phyloP scores from a whole-genome alignment of 176 grass and related monocot species.

The Musa acuminata region DNA sequence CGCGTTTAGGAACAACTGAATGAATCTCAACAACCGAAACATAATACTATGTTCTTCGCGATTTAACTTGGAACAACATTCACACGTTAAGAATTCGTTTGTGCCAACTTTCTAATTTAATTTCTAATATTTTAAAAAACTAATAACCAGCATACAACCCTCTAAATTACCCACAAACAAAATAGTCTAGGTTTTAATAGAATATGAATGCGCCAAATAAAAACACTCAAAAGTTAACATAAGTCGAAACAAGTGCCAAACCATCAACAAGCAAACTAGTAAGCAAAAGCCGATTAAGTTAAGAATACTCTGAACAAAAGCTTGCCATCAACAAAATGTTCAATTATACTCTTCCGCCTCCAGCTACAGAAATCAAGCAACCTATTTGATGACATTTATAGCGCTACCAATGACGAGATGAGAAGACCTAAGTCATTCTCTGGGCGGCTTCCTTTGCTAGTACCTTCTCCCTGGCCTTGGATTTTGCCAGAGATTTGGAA shows the following conservation, averaged over 20 bases:
- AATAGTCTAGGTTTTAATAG: neutral
- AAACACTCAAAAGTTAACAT: too few species aligned
- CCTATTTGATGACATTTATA: neutral
- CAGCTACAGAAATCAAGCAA: neutral
- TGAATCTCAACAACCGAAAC: too few species aligned
- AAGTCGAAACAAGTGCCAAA: too few species aligned
- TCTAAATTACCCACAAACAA: neutral
- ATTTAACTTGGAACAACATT: too few species aligned
- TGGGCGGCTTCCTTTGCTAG: constrained; percentile 1
- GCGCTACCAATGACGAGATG: neutral
- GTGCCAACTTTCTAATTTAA: too few species aligned
- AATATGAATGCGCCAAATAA: neutral
- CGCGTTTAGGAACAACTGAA: too few species aligned
- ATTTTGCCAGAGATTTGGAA: constrained; percentile 7
- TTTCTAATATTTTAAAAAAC: too few species aligned
- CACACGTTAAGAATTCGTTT: too few species aligned
- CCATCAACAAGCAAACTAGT: too few species aligned
- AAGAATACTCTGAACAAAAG: too few species aligned
- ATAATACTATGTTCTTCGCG: too few species aligned
- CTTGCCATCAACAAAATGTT: neutral
- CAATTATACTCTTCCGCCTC: neutral
- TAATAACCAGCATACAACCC: neutral
- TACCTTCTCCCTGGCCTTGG: neutral
- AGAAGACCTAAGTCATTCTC: neutral
- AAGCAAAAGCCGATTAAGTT: too few species aligned